Conservation (phyloP, 108 stramenopile genomes). For the Pseudonitzschia multistriata region DNA sequence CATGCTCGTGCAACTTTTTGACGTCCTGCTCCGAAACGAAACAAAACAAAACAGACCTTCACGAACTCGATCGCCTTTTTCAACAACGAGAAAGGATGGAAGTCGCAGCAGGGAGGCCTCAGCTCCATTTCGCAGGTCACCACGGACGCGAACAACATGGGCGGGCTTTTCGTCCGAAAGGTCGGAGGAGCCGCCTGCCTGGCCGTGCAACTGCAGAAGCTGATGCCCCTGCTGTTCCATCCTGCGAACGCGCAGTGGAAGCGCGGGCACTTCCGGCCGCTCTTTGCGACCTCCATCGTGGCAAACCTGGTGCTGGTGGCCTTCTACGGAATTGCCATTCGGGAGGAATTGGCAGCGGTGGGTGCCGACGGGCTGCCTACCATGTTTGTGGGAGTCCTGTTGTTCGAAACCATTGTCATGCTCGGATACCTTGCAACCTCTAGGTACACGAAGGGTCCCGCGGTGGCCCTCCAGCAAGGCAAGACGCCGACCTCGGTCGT, state of each 20-base stretch:
- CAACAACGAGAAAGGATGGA: constrained; percentile 77
- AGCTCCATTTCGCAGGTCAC: constrained; percentile 66
- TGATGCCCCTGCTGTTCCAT: constrained; percentile 74
- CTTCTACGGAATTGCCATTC: constrained; percentile 53
- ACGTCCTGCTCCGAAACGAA: background rate
- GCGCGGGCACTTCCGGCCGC: constrained; percentile 70
- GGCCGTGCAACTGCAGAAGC: constrained; percentile 75
- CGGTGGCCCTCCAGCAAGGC: constrained; percentile 42
- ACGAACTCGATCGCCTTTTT: constrained; percentile 79
- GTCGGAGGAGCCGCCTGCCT: constrained; percentile 69
- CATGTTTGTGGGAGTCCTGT: constrained; percentile 46
- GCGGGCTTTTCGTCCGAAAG: constrained; percentile 82
- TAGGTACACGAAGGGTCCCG: constrained; percentile 31
- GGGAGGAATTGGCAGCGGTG: constrained; percentile 51
- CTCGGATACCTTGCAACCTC: constrained; percentile 37
- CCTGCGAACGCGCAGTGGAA: constrained; percentile 74
- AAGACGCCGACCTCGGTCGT: constrained; percentile 64
- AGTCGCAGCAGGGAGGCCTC: constrained; percentile 80
- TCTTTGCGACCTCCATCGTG: constrained; percentile 49
- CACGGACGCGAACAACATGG: constrained; percentile 89
- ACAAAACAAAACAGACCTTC: constrained; percentile 53
- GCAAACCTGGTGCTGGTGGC: constrained; percentile 51
- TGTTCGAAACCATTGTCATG: constrained; percentile 67
- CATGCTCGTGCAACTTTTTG: too few species aligned
- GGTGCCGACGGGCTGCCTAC: constrained; percentile 55